Base-by-base conservation (phyloP, 179 eudicot species). In the Silene noctiflora region DNA sequence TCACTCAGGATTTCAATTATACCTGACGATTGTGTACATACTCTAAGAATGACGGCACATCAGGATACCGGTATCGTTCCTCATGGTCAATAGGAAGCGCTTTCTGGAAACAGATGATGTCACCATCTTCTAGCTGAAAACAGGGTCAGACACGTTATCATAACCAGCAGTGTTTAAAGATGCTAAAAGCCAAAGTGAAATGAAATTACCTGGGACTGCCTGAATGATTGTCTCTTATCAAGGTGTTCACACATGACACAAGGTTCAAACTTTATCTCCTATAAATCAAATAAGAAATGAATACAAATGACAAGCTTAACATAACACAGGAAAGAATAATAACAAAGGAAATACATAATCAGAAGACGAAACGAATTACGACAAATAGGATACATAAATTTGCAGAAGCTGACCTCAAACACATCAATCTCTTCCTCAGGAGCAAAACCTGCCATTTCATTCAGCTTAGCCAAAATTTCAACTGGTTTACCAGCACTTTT, bases 1-100 rank as follows among this genome's bases (percentile, higher is more conserved):
- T 72, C 22, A 17, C 61, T 60, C 33, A 25, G 67, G 67, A 63
- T 22, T 1, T 25, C n/a, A 17, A 65, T 13, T 19, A 58, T 82
- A 91, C 96, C 92, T 93, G 98, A 67, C 98, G 96, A 80, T 87
- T 93, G 70, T 93, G 89, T 75, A 93, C 92, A 73, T 93, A 93
- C 75, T 91, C 92, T 80, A 93, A 79, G 80, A 84, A 93, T 31
- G 96, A 83, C 27, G 92, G 89, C 33, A 93, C 92, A 68, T 79
- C 86, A 61, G 98, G 91, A 78, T 81, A 87, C 24, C 89, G 89
- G 69, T 53, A 86, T 69, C 86, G 85, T 74, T 86, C 89, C 53
- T 76, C 83, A 72, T 73, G 77, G 29, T 87, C 85, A 82, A 65
- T 61, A 4, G 77, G 81, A 67, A 80, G 79, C 67, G 77, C 42